These are phyloP conservation scores for Pseudopithomyces maydicus DNA, from an alignment of 2,329 filamentous ascomycete species.

Conservation along the genomic window DNA sequence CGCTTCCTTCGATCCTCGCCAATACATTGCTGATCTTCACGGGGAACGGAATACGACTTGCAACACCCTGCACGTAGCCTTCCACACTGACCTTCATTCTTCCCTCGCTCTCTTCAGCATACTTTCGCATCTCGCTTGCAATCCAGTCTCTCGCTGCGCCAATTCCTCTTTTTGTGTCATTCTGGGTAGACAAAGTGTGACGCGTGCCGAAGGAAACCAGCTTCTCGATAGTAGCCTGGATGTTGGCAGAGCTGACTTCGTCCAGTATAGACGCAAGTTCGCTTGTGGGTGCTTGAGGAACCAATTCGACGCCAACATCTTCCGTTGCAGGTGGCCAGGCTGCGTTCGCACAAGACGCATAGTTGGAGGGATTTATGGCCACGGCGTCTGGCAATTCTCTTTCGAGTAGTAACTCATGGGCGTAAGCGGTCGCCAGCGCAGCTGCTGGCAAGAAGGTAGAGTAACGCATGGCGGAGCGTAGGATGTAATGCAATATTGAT, in stretches of 20 bases:
- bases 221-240: conserved; percentile 58
- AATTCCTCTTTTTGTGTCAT: conserved; percentile 57
- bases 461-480: conserved; percentile 24
- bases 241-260: conserved; percentile 49
- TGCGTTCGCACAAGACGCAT: conserved; percentile 40
- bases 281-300: conserved; percentile 48
- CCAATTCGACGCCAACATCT: conserved; percentile 42
- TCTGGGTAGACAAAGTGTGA: conserved; percentile 61
- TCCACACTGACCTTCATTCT: conserved; percentile 57
- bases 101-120: conserved; percentile 56
- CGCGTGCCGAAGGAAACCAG: conserved; percentile 63
- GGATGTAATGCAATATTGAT: neutral
- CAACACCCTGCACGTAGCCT: conserved; percentile 58
- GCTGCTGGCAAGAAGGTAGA: conserved; percentile 12
- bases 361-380: conserved; percentile 38
- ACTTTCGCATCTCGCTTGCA: conserved; percentile 54
- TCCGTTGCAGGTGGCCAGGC: conserved; percentile 48
- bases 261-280: conserved; percentile 47
- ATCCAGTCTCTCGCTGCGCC: conserved; percentile 65
- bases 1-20: conserved; percentile 55
- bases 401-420: conserved; percentile 32
- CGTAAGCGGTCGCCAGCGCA: conserved; percentile 23
- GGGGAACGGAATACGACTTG: conserved; percentile 55
- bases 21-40: conserved; percentile 59
- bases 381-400: conserved; percentile 33